These are phyloP conservation scores for Colletotrichum orbiculare DNA, from an alignment of 2,329 filamentous ascomycete species.

Conservation along the genomic window DNA sequence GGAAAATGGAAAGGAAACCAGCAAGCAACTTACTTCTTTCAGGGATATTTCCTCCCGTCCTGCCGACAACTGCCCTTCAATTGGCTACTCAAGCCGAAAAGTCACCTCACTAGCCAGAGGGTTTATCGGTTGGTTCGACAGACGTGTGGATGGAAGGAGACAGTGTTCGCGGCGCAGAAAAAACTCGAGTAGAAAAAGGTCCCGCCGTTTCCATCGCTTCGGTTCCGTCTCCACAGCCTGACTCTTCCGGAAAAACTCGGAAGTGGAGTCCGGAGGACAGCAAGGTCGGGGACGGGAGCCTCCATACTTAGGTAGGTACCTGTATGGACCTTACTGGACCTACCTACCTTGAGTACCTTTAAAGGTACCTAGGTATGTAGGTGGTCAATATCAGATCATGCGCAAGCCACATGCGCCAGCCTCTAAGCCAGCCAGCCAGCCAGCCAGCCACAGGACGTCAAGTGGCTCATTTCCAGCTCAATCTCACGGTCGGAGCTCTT, in stretches of 20 bases:
- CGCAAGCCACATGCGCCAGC: too few relatives aligned
- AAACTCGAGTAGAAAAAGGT: constrained; percentile 33
- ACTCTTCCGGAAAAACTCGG: constrained; percentile 28
- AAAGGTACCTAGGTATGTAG: too few relatives aligned
- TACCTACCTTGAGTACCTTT: too few relatives aligned
- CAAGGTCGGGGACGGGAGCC: neutral
- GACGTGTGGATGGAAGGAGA: constrained; percentile 32
- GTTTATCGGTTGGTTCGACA: constrained; percentile 31
- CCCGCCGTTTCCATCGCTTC: constrained; percentile 31
- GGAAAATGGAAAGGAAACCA: constrained; percentile 13
- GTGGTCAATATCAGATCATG: neutral
- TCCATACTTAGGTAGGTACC: too few relatives aligned
- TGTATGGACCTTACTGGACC: too few relatives aligned
- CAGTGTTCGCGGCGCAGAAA: constrained; percentile 21
- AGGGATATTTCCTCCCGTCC: constrained; percentile 37
- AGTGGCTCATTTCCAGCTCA: neutral
- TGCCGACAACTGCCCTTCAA: constrained; percentile 36
- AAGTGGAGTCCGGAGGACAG: neutral
- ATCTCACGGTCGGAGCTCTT: neutral
- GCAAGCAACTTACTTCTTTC: constrained; percentile 38
- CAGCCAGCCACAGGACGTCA: too few relatives aligned
- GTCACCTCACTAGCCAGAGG: constrained; percentile 30
- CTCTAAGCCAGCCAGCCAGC: too few relatives aligned
- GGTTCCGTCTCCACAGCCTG: constrained; percentile 29
- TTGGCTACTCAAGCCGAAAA: constrained; percentile 37